Base-by-base conservation (phyloP, 306 rosid species). In the Acmispon strigosus region DNA sequence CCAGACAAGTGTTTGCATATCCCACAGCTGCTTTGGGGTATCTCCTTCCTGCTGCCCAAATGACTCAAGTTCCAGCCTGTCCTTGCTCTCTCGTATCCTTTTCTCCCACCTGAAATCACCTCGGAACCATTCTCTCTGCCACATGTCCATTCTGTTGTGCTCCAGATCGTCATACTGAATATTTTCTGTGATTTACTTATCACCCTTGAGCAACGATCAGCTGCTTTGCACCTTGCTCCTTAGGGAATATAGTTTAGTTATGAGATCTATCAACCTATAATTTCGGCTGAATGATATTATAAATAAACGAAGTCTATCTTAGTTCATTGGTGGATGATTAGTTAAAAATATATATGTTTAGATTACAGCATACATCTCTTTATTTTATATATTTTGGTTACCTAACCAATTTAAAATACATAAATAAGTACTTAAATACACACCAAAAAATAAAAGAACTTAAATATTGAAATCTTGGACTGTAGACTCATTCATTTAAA, bases 1-100 rank as follows among this genome's bases (percentile, higher is more conserved):
- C 57, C 7, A 4, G 12, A 51, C 57, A 51, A 51, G 6, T 11
- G 57, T 51, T n/a, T 0, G n/a, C 57, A 51, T 10, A 59, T 59
- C 18, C 27, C 4, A 16, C 32, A 39, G 50, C 14, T 41, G 29
- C 17, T 62, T 62, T 0, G 36, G 27, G 16, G 16, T 15, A 19
- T 16, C 63, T 57, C 11, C 60, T 57, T 57, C 44, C 50, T 39
- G 34, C 66, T 61, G 29, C 66, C 66, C 29, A 62, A 62, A 62
- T 37, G 51, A 17, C 51, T 41, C 51, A 17, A 41, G 37, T 41
- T 62, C 17, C 8, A 14, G 32, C 16, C 15, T 19, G 41, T 14
- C 68, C 27, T 41, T 50, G 11, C 51, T 41, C 17, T 18, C 66
- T 39, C 13, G 8, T 39, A 61, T 61, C 12, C 49, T 37, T 39